Conservation (phyloP, 2,329 filamentous ascomycete species). For the Fusarium agapanthi region DNA sequence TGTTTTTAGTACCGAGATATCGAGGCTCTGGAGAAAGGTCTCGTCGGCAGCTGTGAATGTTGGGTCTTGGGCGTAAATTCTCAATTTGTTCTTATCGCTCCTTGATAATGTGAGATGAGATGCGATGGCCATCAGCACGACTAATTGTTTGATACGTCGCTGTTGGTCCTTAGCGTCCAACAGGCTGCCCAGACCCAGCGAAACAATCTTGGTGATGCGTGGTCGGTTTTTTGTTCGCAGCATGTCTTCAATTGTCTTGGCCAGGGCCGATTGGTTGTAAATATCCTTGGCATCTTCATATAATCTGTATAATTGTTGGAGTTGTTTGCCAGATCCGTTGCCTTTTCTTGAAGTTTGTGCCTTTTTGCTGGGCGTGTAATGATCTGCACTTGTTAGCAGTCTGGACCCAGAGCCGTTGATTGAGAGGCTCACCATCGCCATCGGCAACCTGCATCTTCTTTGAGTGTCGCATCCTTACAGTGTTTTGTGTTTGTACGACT, state of each 20-base stretch:
- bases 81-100: neutral
- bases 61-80: slow-evolving; percentile 37
- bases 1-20: slow-evolving; percentile 29
- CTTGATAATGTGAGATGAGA: slow-evolving; percentile 16
- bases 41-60: slow-evolving; percentile 35
- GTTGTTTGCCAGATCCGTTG: slow-evolving; percentile 19
- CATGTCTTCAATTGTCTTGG: slow-evolving; percentile 30
- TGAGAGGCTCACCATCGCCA: slow-evolving; percentile 1
- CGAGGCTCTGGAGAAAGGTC: slow-evolving; percentile 24
- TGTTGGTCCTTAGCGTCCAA: slow-evolving; percentile 33
- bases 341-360: slow-evolving; percentile 1
- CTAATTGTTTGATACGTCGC: slow-evolving; percentile 38
- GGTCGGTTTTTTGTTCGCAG: slow-evolving; percentile 28
- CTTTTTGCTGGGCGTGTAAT: slow-evolving; percentile 4
- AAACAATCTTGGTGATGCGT: slow-evolving; percentile 28
- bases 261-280: slow-evolving; percentile 23
- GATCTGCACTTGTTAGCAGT: neutral
- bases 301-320: slow-evolving; percentile 22
- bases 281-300: slow-evolving; percentile 24
- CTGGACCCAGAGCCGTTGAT: neutral
- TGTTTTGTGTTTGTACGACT: neutral
- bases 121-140: slow-evolving; percentile 31
- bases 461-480: slow-evolving; percentile 17
- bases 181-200: slow-evolving; percentile 34
- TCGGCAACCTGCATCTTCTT: slow-evolving; percentile 1